These are phyloP conservation scores for Gracilariopsis chorda DNA, from an alignment of 23 red algal species.

Conservation along the genomic window DNA sequence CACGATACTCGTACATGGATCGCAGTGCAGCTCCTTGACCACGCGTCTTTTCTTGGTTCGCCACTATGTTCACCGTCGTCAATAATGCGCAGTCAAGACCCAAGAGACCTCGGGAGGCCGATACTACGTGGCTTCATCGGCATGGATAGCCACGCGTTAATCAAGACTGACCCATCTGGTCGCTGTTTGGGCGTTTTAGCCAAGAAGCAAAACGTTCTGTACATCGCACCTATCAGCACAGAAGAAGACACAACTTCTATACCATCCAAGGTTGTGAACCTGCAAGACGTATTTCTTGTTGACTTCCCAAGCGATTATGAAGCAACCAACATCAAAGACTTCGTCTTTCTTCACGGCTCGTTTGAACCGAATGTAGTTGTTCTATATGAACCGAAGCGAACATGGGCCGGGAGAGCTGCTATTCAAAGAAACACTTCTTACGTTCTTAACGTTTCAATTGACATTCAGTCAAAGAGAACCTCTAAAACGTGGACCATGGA, in stretches of 20 bases:
- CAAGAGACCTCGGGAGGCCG: conserved; percentile 5
- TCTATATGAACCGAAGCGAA: conserved; percentile 74
- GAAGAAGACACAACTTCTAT: conserved; percentile 10
- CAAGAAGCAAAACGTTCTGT: conserved; percentile 11
- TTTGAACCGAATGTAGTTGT: conserved; percentile 80
- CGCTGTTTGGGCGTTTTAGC: conserved; percentile 18
- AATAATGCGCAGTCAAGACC: conserved; percentile 30
- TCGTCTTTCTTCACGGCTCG: conserved; percentile 53
- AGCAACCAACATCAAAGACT: conserved; percentile 61
- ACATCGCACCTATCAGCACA: conserved; percentile 29
- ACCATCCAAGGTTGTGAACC: background rate
- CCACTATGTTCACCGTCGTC: conserved; percentile 17
- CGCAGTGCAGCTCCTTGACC: conserved; percentile 52
- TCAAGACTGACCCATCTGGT: conserved; percentile 40
- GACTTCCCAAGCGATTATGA: conserved; percentile 63
- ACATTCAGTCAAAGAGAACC: conserved; percentile 40
- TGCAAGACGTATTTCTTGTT: conserved; percentile 42
- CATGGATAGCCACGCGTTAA: conserved; percentile 2
- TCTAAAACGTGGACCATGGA: conserved; percentile 63
- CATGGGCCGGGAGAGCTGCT: conserved; percentile 86
- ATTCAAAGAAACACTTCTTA: conserved; percentile 61
- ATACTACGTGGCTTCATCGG: conserved; percentile 5
- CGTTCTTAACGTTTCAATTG: conserved; percentile 64
- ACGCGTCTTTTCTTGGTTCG: conserved; percentile 24
- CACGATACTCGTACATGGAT: conserved; percentile 35